Base-by-base conservation (phyloP, 805 yeast genomes). In the Wickerhamiella kazuoi region DNA sequence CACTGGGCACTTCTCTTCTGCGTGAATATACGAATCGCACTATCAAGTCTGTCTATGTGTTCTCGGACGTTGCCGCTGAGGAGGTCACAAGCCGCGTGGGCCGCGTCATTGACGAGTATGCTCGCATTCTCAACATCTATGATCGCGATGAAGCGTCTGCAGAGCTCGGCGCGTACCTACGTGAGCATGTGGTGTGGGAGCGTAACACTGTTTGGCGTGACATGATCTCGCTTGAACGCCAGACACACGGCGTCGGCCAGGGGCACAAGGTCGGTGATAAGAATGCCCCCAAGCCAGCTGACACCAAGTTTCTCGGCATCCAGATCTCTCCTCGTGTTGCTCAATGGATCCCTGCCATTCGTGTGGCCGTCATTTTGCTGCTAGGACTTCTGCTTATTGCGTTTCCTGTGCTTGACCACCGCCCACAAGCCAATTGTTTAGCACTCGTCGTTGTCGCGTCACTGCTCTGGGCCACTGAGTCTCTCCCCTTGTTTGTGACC, bases 181-280 rank as follows among this genome's bases (percentile, higher is more conserved):
- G 96, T 46, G 98, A 87, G 51, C 93, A 87, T 56, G 80, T 87
- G 28, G 94, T 86, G 16, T 87, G 95, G 93, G 97, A 87, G 60
- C 71, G 98, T 57, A 84, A 84, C 56, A 87, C 96, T 0, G 96
- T 87, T 21, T 87, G 98, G 98, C 76, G 90, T 54, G 96, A 87
- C 57, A 76, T 87, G 78, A 78, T 87, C 54, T 87, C 90, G 18
- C 60, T 86, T 50, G 95, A 86, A 55, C 70, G 94, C 48, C 80
- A 80, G 50, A 65, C 86, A 1, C 87, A 84, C 50, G 83, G 82
- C 17, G 84, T 86, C 2, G 31, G 41, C 26, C 34, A 42, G 23
- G 48, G 46, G 24, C 41, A 41, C 7, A 24, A 24, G 13, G 18
- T 18, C 16, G 62, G 61, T 24, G 59, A 39, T 41, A 35, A 41